Conservation (phyloP, 1,284 basidiomycete genomes). For the Fomitopsis palustris region DNA sequence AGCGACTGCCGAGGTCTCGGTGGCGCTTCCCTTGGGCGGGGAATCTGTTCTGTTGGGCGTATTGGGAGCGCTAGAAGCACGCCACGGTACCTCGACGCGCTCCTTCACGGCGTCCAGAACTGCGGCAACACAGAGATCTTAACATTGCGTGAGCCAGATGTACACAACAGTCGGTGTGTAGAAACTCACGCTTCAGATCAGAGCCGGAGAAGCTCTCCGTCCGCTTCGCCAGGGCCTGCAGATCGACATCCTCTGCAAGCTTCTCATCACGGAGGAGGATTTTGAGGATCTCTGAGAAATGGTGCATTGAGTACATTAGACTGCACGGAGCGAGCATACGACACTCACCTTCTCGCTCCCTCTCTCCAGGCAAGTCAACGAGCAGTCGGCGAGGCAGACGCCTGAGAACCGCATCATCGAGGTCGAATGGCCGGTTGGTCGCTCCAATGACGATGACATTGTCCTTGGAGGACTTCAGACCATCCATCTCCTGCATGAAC, state of each 20-base stretch:
- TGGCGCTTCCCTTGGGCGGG: background rate
- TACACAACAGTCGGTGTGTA: background rate
- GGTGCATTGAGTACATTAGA: background rate
- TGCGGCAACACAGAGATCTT: conserved; percentile 87
- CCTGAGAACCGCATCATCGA: conserved; percentile 83
- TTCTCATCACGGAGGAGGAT: conserved; percentile 80
- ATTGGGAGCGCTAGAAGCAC: conserved; percentile 8
- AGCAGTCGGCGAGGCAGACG: conserved; percentile 80
- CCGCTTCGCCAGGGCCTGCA: conserved; percentile 61
- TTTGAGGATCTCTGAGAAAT: conserved; percentile 71
- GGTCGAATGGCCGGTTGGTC: conserved; percentile 86
- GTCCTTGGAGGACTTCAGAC: conserved; percentile 76
- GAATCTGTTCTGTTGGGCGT: background rate
- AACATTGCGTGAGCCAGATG: conserved; percentile 15
- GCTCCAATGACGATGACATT: conserved; percentile 93
- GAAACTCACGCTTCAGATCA: conserved; percentile 83
- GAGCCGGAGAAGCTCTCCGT: conserved; percentile 90
- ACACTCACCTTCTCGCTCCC: conserved; percentile 70
- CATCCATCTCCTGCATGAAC: conserved; percentile 99
- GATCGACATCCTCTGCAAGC: conserved; percentile 66
- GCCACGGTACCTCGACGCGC: conserved; percentile 72
- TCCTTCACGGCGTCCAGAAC: conserved; percentile 89
- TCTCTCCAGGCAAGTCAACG: conserved; percentile 81
- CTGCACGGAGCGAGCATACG: background rate
- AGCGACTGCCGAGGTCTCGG: background rate